Evolutionary conservation across 176 grass and related monocot species (phyloP).

Genomic region (Triticum aestivum): IWGSC_CS_RefSeq_v2.1 NC_057795.1:549699641-549700140

Average conservation of each 20-base stretch:
- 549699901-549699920: neutral
- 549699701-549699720: neutral
- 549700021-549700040: neutral
- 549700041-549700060: neutral
- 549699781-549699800: constrained; percentile 12
- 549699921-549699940: neutral
- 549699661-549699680: constrained; percentile 14
- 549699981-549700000: neutral
- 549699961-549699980: neutral
- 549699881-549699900: neutral
- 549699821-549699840: constrained; percentile 11
- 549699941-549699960: neutral
- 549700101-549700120: neutral
- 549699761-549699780: constrained; percentile 17
- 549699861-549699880: neutral
- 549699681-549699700: neutral
- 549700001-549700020: neutral
- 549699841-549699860: neutral
- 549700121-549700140: neutral
- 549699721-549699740: neutral
- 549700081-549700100: neutral
- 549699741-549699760: neutral
- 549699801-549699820: neutral
- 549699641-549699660: too few species aligned
- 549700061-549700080: neutral